These are phyloP conservation scores for Elaphomyces granulatus DNA, from an alignment of 495 filamentous ascomycete genomes.

Conservation along the genomic window DNA sequence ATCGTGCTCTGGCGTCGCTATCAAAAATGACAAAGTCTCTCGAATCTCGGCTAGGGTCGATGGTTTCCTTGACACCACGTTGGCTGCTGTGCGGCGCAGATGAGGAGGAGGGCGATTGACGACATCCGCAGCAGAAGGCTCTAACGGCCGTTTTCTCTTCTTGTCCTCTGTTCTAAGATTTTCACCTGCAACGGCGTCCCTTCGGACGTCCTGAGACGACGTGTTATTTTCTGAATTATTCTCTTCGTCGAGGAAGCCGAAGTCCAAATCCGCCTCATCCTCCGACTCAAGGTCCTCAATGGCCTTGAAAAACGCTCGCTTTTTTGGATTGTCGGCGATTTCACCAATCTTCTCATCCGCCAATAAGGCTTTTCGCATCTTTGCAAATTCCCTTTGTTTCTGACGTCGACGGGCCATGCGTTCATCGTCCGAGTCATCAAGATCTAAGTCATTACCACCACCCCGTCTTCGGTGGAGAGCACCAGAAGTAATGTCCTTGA, in stretches of 20 bases:
- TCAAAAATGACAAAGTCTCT: slow-evolving; percentile 63
- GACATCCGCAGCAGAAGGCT: slow-evolving; percentile 27
- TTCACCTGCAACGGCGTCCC: slow-evolving; percentile 14
- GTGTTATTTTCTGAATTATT: too few relatives aligned
- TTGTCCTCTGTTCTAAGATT: slow-evolving; percentile 17
- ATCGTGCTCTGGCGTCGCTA: slow-evolving; percentile 55
- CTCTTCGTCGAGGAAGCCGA: slow-evolving; percentile 37
- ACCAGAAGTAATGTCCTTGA: slow-evolving; percentile 82
- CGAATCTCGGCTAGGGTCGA: slow-evolving; percentile 63
- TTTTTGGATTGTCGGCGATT: slow-evolving; percentile 82
- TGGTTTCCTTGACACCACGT: slow-evolving; percentile 43
- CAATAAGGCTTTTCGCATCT: slow-evolving; percentile 79
- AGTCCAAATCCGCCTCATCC: slow-evolving; percentile 64
- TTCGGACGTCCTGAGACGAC: slow-evolving; percentile 26
- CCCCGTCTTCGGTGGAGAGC: slow-evolving; percentile 65
- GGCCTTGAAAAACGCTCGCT: slow-evolving; percentile 72
- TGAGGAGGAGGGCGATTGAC: slow-evolving; percentile 45
- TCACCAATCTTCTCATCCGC: slow-evolving; percentile 83
- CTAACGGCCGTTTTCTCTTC: slow-evolving; percentile 43
- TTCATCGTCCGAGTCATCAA: slow-evolving; percentile 80
- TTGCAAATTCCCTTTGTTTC: slow-evolving; percentile 78
- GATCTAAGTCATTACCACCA: slow-evolving; percentile 57
- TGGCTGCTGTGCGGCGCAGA: slow-evolving; percentile 47
- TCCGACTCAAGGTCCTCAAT: slow-evolving; percentile 75
- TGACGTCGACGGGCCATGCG: slow-evolving; percentile 57